Evolutionary conservation across 495 filamentous ascomycete genomes (phyloP).

Genomic region (Daldinia caldariorum): DNA sequence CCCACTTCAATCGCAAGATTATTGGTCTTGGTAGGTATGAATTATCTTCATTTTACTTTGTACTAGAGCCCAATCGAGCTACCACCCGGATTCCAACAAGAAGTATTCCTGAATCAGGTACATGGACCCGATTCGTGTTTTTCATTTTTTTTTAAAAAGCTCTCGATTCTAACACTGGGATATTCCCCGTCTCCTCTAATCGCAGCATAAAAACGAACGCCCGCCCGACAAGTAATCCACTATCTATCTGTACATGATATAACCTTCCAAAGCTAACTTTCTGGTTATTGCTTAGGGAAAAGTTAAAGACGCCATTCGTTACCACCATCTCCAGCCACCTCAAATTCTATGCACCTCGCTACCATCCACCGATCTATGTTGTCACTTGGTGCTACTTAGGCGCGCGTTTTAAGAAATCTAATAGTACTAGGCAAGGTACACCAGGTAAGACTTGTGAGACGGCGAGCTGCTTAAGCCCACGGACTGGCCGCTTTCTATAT

Average conservation of each 20-base stretch:
- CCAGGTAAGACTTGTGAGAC: conserved; percentile 9
- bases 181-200: conserved; percentile 7
- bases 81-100: conserved; percentile 21
- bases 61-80: conserved; percentile 32
- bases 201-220: conserved; percentile 7
- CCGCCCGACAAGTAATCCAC: neutral
- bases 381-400: conserved; percentile 5
- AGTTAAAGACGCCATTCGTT: conserved; percentile 17
- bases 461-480: conserved; percentile 11
- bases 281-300: neutral
- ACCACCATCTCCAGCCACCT: conserved; percentile 13
- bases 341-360: conserved; percentile 26
- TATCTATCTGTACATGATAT: conserved; percentile 5
- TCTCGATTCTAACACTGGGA: neutral
- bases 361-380: conserved; percentile 19
- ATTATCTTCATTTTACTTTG: neutral
- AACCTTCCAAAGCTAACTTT: conserved; percentile 13
- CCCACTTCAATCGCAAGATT: conserved; percentile 16
- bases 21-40: neutral
- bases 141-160: conserved; percentile 2
- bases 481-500: conserved; percentile 14
- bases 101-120: conserved; percentile 19
- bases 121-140: conserved; percentile 11
- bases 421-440: conserved; percentile 7
- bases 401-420: neutral